These are phyloP conservation scores for Karstenula rhodostoma DNA, from an alignment of 2,329 filamentous ascomycete genomes.

Conservation along the genomic window DNA sequence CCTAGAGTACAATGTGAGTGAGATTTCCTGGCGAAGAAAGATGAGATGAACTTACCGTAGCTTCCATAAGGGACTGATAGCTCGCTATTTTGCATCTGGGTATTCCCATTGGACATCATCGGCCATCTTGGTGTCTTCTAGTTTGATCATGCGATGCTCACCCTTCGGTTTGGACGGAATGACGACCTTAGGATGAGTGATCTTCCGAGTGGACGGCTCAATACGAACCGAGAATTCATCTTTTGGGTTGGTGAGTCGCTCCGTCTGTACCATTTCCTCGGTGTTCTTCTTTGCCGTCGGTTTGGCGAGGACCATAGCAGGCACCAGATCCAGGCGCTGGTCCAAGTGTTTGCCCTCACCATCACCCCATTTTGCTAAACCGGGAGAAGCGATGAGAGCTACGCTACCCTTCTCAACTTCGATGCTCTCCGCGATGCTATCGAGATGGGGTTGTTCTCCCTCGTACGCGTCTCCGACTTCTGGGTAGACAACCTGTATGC, in stretches of 20 bases:
- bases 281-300: not conserved
- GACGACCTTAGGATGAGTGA: not conserved
- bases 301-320: slow-evolving; percentile 11
- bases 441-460: slow-evolving; percentile 10
- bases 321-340: slow-evolving; percentile 22
- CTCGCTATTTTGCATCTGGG: not conserved
- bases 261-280: not conserved
- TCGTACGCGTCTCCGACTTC: slow-evolving; percentile 9
- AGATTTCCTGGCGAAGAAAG: not conserved
- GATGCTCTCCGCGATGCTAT: slow-evolving; percentile 19
- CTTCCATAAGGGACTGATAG: not conserved
- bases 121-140: not conserved
- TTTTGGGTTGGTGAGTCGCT: not conserved
- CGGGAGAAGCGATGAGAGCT: slow-evolving; percentile 28
- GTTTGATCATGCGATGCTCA: not conserved
- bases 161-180: not conserved
- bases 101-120: not conserved
- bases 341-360: slow-evolving; percentile 28
- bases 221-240: not conserved
- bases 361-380: slow-evolving; percentile 38
- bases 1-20: not conserved
- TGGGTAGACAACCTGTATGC: slow-evolving; percentile 32
- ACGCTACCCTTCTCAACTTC: slow-evolving; percentile 20
- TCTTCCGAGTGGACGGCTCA: not conserved
- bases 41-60: not conserved